Conservation (phyloP, 1,284 basidiomycete genomes). For the Trametes polyzona region DNA sequence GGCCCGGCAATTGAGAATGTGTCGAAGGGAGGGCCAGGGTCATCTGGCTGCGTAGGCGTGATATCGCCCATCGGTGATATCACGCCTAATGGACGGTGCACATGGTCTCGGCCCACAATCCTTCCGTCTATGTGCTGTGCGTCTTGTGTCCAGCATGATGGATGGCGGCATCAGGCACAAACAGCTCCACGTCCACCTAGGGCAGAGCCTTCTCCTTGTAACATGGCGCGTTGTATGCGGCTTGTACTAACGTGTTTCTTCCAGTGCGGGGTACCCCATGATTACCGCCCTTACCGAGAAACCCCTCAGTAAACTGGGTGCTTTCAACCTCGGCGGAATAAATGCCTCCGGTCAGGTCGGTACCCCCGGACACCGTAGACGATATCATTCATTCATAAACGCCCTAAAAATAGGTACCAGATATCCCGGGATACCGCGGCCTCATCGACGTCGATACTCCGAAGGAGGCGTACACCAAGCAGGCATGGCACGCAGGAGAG, state of each 20-base stretch:
- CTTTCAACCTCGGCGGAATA: constrained; percentile 57
- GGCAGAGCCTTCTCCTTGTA: not conserved
- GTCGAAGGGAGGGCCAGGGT: not conserved
- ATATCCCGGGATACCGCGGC: constrained; percentile 41
- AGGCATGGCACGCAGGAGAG: constrained; percentile 43
- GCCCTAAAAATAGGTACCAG: constrained; percentile 31
- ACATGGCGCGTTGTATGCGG: not conserved
- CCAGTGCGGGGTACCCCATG: constrained; percentile 55
- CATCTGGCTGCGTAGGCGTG: not conserved
- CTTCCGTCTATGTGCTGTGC: not conserved
- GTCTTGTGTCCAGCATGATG: not conserved
- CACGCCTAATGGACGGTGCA: constrained; percentile 2
- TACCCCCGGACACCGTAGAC: not conserved
- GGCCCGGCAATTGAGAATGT: too few relatives aligned
- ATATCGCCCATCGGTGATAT: not conserved
- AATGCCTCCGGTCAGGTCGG: constrained; percentile 52
- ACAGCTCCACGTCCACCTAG: not conserved
- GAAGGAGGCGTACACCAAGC: constrained; percentile 42
- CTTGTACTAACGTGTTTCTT: not conserved
- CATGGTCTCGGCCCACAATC: not conserved
- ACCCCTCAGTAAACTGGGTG: constrained; percentile 35
- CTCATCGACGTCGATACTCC: constrained; percentile 61
- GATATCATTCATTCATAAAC: not conserved
- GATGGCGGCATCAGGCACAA: not conserved
- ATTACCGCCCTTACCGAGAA: constrained; percentile 45